phyloP scores from a whole-genome alignment of 208 protist genomes.

The Paratrypanosoma confusum region DNA sequence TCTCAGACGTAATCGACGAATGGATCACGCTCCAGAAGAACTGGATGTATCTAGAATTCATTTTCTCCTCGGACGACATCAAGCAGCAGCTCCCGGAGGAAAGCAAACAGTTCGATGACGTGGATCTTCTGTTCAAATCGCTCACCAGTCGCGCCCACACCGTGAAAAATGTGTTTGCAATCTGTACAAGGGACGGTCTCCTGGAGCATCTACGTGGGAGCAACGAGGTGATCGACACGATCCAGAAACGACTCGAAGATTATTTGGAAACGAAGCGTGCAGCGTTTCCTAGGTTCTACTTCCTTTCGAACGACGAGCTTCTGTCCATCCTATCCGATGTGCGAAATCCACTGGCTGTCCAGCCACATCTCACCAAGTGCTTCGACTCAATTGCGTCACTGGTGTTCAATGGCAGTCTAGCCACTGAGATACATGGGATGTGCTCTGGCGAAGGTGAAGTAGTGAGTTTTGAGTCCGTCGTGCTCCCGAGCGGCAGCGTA shows the following conservation, averaged over 20 bases:
- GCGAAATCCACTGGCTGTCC: constrained; percentile 90
- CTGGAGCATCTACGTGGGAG: constrained; percentile 69
- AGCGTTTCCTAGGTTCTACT: constrained; percentile 96
- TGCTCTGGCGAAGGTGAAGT: constrained; percentile 84
- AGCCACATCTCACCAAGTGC: constrained; percentile 94
- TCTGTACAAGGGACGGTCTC: constrained; percentile 69
- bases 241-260: constrained; percentile 94
- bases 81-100: constrained; percentile 90
- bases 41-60: constrained; percentile 98
- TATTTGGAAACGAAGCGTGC: constrained; percentile 95
- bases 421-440: constrained; percentile 84
- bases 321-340: constrained; percentile 96
- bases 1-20: constrained; percentile 89
- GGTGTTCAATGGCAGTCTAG: constrained; percentile 64
- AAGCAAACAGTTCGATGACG: constrained; percentile 74
- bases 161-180: constrained; percentile 80
- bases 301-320: constrained; percentile 97
- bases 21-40: constrained; percentile 93
- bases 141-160: constrained; percentile 81
- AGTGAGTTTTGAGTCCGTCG: constrained; percentile 77
- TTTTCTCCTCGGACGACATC: constrained; percentile 96
- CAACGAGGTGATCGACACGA: constrained; percentile 87
- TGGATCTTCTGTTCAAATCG: constrained; percentile 85
- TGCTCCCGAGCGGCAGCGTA: constrained; percentile 85
- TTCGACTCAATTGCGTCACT: constrained; percentile 93